Evolutionary conservation across 192 early-diverging fungal genomes (phyloP).

Genomic region (Podila verticillata): DNA sequence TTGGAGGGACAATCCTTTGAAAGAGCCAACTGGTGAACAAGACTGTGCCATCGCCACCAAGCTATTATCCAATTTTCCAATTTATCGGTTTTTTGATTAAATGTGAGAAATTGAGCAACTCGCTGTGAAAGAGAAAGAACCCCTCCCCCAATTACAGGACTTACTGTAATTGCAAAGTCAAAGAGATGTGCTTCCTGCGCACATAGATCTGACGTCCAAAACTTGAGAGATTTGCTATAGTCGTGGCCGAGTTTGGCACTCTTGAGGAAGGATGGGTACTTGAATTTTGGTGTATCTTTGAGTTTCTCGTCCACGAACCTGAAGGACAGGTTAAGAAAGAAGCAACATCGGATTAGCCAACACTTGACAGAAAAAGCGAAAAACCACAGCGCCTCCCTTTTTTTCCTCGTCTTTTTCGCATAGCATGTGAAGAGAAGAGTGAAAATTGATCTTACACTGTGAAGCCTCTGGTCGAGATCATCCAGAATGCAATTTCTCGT

Average conservation of each 20-base stretch:
- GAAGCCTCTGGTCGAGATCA: conserved; percentile 62
- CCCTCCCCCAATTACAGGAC: conserved; percentile 1
- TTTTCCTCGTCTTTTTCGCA: too few relatives aligned
- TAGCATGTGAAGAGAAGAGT: not conserved
- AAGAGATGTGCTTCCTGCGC: conserved; percentile 72
- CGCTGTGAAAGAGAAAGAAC: not conserved
- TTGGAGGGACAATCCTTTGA: conserved; percentile 87
- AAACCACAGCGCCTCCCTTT: too few relatives aligned
- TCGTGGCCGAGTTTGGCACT: conserved; percentile 54
- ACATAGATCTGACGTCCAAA: conserved; percentile 84
- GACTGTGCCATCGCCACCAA: conserved; percentile 97
- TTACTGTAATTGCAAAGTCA: conserved; percentile 89
- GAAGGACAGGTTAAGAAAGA: not conserved
- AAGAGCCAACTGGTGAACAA: conserved; percentile 93
- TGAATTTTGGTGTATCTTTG: conserved; percentile 65
- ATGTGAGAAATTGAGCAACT: too few relatives aligned
- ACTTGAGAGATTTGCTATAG: conserved; percentile 59
- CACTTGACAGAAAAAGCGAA: too few relatives aligned
- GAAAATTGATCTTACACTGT: conserved; percentile 54
- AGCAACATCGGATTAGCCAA: too few relatives aligned
- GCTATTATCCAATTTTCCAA: conserved; percentile 29
- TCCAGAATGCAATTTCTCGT: conserved; percentile 73
- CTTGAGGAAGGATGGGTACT: conserved; percentile 55
- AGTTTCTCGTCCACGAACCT: conserved; percentile 74
- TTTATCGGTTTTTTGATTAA: too few relatives aligned